phyloP scores from a whole-genome alignment of 176 grass and related monocot species.

The Phoenix roebelenii region DNA sequence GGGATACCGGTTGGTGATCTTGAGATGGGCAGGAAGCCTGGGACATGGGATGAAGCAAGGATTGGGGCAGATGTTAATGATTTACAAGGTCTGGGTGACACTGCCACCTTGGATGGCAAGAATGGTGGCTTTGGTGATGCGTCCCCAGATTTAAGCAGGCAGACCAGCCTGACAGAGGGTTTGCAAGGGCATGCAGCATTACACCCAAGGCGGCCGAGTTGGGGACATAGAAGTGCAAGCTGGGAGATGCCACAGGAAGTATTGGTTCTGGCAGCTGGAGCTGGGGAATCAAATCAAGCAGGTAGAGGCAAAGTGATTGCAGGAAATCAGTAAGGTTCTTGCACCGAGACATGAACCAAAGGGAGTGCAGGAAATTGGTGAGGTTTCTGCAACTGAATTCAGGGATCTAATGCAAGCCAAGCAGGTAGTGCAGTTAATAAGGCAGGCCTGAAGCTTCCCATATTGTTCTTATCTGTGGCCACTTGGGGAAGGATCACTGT shows the following conservation, averaged over 20 bases:
- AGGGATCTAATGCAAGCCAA: too few relatives aligned
- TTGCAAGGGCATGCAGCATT: background rate
- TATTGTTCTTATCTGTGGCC: too few relatives aligned
- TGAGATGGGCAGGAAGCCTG: conserved; percentile 13
- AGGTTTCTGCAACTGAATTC: too few relatives aligned
- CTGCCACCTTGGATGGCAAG: background rate
- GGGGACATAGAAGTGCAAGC: background rate
- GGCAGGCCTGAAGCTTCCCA: too few relatives aligned
- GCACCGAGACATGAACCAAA: too few relatives aligned
- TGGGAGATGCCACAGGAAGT: conserved; percentile 7
- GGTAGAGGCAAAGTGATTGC: background rate
- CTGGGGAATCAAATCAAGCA: background rate
- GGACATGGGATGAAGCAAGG: conserved; percentile 14
- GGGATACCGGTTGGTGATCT: conserved; percentile 7
- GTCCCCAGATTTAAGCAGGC: conserved; percentile 5
- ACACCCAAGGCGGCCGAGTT: background rate
- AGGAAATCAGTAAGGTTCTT: too few relatives aligned
- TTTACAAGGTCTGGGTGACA: background rate
- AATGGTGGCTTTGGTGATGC: background rate
- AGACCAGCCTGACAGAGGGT: background rate
- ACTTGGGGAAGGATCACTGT: too few relatives aligned
- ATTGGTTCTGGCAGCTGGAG: conserved; percentile 1
- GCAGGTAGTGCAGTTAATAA: too few relatives aligned
- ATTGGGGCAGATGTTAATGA: background rate
- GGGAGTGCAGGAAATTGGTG: too few relatives aligned